Evolutionary conservation across 2,329 filamentous ascomycete genomes (phyloP), one percentile per base, ranked within the genome.

Genomic region (Pyricularia sp.): DNA sequence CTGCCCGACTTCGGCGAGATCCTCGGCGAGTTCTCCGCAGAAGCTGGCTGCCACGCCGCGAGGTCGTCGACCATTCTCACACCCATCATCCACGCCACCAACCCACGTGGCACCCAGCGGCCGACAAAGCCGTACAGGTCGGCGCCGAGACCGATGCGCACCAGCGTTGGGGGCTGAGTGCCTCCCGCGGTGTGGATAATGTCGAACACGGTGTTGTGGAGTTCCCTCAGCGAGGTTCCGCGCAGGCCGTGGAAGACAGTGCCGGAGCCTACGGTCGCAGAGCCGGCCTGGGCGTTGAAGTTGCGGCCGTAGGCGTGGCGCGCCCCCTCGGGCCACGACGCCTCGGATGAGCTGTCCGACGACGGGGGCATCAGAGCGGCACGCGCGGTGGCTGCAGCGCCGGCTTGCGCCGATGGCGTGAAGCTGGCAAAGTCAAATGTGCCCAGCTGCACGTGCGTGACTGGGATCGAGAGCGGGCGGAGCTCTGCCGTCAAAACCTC

Each of bases 41-140:
- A 69, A 5, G 78, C 79, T 72, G 80, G 79, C 75, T 86, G 84
- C 84, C 84, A 87, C 2, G 81, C 77, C 66, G 82, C 83, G 65
- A 88, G 78, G 76, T 87, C 82, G 68, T 87, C 83, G 20, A 90
- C 87, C 69, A 81, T 82, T 70, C 89, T 83, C 69, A 94, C 86
- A 12, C 93, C 93, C 87, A 98, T 90, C 91, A 98, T 97, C 91
- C 92, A 95, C 1, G 89, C 89, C n/a, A 98, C 90, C 20, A 97
- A 77, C 2, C 88, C 85, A 25, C 87, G 84, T 1, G 95, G 94
- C 28, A 91, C 85, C 86, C 90, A 94, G 58, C 87, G 86, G 6
- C 94, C 95, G 9, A 98, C 90, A 33, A 97, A 84, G 58, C 92
- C 91, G 78, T 98, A 98, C 0, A 93, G 84, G 69, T 90, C 84